Conservation (phyloP, 2,329 filamentous ascomycete genomes). For the Pyricularia pennisetigena region DNA sequence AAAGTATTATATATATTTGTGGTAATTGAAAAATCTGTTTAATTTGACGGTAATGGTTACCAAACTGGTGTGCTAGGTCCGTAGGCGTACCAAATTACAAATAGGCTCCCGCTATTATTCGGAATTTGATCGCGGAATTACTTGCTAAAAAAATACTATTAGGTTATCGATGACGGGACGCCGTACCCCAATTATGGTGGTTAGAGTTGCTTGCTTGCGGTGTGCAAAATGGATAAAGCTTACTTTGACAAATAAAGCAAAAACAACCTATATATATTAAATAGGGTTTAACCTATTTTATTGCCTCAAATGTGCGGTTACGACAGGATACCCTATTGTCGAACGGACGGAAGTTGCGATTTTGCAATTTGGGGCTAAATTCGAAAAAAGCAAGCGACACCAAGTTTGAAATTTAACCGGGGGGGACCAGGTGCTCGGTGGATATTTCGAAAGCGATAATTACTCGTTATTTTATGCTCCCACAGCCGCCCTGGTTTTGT, state of each 20-base stretch:
- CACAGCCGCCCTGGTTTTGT: background rate
- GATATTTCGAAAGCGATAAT: background rate
- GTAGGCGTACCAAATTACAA: background rate
- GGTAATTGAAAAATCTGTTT: background rate
- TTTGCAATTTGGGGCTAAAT: background rate
- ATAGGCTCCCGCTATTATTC: background rate
- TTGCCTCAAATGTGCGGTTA: background rate
- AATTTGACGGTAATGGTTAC: background rate
- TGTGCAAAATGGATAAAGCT: background rate
- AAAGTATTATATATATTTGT: background rate
- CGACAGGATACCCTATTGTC: background rate
- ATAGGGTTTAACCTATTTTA: background rate
- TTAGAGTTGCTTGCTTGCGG: background rate
- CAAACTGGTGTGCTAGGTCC: background rate
- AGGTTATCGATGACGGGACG: background rate
- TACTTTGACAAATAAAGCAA: background rate
- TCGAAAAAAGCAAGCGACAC: background rate
- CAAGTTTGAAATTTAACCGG: too few relatives aligned
- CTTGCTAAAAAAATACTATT: background rate
- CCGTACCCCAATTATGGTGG: background rate
- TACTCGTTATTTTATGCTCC: background rate
- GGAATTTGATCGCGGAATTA: background rate
- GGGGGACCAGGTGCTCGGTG: background rate
- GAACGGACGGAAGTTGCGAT: background rate
- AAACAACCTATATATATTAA: background rate